phyloP scores from a whole-genome alignment of 177 flowering plant species.

The Vitis hybrid region DNA sequence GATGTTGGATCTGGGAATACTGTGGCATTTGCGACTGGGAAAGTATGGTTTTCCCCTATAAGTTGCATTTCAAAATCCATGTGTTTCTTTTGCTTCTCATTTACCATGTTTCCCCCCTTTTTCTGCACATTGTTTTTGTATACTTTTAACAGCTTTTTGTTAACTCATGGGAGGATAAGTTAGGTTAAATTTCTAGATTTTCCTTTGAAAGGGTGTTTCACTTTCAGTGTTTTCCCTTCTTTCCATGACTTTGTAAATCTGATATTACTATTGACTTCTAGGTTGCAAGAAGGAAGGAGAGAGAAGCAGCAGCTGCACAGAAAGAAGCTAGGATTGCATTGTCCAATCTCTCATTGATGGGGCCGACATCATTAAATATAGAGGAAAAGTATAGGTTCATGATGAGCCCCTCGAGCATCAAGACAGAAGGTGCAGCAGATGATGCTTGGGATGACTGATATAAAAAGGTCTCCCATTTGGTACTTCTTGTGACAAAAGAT shows the following conservation, averaged over 20 bases:
- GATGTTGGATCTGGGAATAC: constrained; percentile 58
- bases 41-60: constrained; percentile 30
- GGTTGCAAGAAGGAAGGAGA: constrained; percentile 73
- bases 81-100: not conserved
- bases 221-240: not conserved
- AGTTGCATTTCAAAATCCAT: not conserved
- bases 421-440: constrained; percentile 59
- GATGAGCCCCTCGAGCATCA: constrained; percentile 41
- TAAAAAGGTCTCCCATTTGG: not conserved
- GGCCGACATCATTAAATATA: constrained; percentile 40
- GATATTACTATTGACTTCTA: constrained; percentile 12
- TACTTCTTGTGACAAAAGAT: not conserved
- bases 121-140: not conserved
- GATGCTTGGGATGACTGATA: constrained; percentile 71
- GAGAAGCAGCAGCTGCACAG: constrained; percentile 58
- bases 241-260: not conserved
- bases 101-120: not conserved
- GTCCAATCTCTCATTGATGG: constrained; percentile 35
- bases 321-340: constrained; percentile 46
- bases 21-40: constrained; percentile 61
- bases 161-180: not conserved
- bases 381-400: constrained; percentile 69
- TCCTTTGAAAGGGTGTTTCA: not conserved
- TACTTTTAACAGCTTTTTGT: not conserved
- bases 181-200: not conserved